Conservation (phyloP, 2,329 filamentous ascomycete species). For the Paecilomyces dactylethromorphus region DNA sequence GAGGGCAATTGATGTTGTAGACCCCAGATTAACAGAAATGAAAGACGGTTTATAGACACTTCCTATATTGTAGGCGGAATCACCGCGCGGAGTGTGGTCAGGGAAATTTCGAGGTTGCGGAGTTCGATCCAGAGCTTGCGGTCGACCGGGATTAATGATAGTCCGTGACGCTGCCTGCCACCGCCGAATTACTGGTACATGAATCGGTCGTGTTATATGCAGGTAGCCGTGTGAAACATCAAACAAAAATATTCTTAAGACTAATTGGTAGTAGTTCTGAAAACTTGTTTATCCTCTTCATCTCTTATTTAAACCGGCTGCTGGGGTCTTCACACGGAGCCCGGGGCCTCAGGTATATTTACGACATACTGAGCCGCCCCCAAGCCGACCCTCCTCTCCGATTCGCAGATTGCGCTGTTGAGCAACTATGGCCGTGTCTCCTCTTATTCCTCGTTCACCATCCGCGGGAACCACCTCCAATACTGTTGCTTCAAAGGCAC, state of each 20-base stretch:
- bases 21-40: background rate
- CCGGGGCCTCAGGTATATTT: too few species aligned
- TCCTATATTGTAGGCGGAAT: background rate
- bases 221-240: background rate
- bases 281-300: background rate
- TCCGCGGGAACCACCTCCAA: conserved; percentile 25
- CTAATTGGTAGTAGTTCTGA: background rate
- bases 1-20: background rate
- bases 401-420: background rate
- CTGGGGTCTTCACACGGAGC: background rate
- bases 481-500: conserved; percentile 25
- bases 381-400: background rate
- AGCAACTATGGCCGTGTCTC: conserved; percentile 35
- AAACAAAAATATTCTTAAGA: background rate
- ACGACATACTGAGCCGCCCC: background rate
- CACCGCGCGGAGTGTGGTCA: background rate
- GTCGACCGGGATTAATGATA: conserved; percentile 6
- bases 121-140: conserved; percentile 2
- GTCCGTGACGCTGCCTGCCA: background rate
- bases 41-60: background rate
- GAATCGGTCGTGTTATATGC: background rate
- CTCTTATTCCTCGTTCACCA: conserved; percentile 33
- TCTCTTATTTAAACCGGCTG: background rate
- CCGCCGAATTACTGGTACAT: background rate
- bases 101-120: background rate